Evolutionary conservation across 1,284 basidiomycete genomes (phyloP), one percentile per base, ranked within the genome.

Genomic region (Austroboletus novae-zelandiae): DNA sequence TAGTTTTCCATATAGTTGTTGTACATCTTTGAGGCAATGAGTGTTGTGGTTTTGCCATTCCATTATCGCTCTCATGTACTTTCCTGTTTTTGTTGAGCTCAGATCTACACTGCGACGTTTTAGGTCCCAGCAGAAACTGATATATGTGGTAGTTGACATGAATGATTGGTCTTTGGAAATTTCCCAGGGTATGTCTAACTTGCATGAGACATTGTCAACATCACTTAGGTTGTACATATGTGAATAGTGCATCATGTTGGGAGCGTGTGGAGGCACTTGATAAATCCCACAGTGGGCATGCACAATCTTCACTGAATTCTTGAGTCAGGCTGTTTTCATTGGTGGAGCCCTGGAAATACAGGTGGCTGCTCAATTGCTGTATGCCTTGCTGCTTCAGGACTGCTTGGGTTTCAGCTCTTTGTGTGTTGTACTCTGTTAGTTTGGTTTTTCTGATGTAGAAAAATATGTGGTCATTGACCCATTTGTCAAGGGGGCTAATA

Each of bases 141-240:
- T 48, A 42, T 58, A 69, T 0, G 20, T 37, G 0, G 48, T 48
- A 0, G 30, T 2, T 3, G 2, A 11, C 0, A 9, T 3, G 17
- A 67, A 67, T 0, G 40, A 50, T 7, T 61, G 41, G 15, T 51
- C 54, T 37, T 67, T 68, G 0, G 40, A 35, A 0, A 0, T 3
- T 17, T 66, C 58, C 61, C 61, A 74, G 0, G 62, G 63, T 10
- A 70, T 67, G 0, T 71, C 70, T 9, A 74, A 57, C 0, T 34
- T 0, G 0, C 50, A 13, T 4, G 66, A 69, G 0, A 71, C 2
- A 0, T 1, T 1, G 13, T 54, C n/a, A 0, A 53, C 32, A 8
- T 53, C 43, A 0, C 15, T 2, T 3, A 56, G 1, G 9, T 5
- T 13, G 29, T 54, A 51, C 0, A 32, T n/a, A n/a, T n/a, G n/a